Conservation (phyloP, 2,329 filamentous ascomycete species). For the Fusarium musae region DNA sequence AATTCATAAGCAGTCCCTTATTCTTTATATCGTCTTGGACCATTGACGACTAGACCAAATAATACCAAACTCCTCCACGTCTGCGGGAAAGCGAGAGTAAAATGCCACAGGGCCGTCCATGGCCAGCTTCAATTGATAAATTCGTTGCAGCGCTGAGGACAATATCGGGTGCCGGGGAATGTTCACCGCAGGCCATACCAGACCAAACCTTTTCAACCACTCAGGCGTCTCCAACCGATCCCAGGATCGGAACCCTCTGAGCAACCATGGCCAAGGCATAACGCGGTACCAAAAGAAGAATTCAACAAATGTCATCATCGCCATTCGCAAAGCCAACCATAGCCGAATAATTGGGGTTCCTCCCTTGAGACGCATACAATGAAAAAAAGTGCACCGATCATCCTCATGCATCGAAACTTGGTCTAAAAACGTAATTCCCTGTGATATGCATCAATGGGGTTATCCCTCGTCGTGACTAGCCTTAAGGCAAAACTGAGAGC, state of each 20-base stretch:
- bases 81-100: conserved; percentile 40
- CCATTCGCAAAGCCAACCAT: conserved; percentile 41
- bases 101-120: conserved; percentile 42
- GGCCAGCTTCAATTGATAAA: conserved; percentile 46
- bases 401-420: conserved; percentile 63
- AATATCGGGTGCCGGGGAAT: conserved; percentile 36
- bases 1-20: conserved; percentile 34
- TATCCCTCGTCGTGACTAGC: conserved; percentile 43
- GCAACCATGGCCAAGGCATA: conserved; percentile 40
- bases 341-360: conserved; percentile 41
- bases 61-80: conserved; percentile 39
- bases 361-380: conserved; percentile 51
- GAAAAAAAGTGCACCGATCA: conserved; percentile 54
- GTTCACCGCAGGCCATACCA: conserved; percentile 35
- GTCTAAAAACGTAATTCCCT: conserved; percentile 58
- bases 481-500: conserved; percentile 44
- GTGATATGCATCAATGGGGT: conserved; percentile 51
- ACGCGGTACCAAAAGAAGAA: conserved; percentile 39
- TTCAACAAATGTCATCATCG: conserved; percentile 38
- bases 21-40: conserved; percentile 40
- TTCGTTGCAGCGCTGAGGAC: conserved; percentile 41
- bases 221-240: conserved; percentile 37
- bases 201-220: conserved; percentile 38
- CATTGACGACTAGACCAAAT: conserved; percentile 35
- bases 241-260: conserved; percentile 33